Base-by-base conservation (phyloP, 768 basidiomycete genomes). In the Coprinopsis cinerea region DNA sequence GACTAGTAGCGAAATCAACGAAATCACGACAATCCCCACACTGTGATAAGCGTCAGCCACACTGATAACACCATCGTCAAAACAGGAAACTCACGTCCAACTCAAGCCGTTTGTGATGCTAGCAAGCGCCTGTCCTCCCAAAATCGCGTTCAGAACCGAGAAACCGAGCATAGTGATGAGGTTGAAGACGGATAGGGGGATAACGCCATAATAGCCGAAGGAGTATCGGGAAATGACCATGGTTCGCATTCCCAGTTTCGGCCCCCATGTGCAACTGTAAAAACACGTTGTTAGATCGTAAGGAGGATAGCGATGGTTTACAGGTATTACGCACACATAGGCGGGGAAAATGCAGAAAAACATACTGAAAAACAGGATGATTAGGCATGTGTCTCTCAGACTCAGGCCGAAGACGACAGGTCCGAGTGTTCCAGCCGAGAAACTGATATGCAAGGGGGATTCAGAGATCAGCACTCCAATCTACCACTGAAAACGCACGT, bases 1-100 rank as follows among this genome's bases (percentile, higher is more conserved):
- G 60, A 73, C 74, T 20, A 85, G 53, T 25, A 92, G 76, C 2
- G 88, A 83, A 26, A 88, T 68, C 25, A 85, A 52, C 0, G 78
- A 76, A 35, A 92, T 82, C 44, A 93, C 80, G 26, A 90, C 83
- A 48, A 92, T 92, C 2, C 91, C 91, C 23, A 93, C 81, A 44
- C 84, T 87, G 53, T 3, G 10, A 15, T 17, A 24, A 27, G 20
- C n/a, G 28, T n/a, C 17, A 22, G 22, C 10, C 32, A 41, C 2
- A 13, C 10, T 30, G 2, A 3, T 20, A n/a, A 44, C 10, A 11
- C 17, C 13, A 15, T 17, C 5, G 20, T n/a, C 18, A 27, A 15
- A 24, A 14, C 15, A 14, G 28, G 13, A 1, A 3, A 54, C 67
- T 47, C 47, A 67, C 65, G 63, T 60, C 65, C 64, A 68, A 49